Base-by-base conservation (phyloP, 805 yeast genomes). In the Cephaloascus fragrans region DNA sequence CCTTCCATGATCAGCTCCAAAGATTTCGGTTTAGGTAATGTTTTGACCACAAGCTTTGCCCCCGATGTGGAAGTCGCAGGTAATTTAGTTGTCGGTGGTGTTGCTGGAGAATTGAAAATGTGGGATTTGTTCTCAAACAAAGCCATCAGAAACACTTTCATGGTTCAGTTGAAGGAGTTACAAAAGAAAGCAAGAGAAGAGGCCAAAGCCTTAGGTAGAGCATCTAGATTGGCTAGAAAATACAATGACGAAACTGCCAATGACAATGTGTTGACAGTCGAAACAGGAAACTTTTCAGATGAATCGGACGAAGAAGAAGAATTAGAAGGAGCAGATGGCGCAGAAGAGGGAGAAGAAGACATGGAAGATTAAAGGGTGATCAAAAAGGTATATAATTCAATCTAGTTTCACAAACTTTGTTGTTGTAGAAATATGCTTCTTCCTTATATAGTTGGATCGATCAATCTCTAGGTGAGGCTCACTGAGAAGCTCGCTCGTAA, bases 11-110 rank as follows among this genome's bases (percentile, higher is more conserved):
- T 88, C 4, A 66, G 88, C 44, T 78, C 90, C 32, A 77, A 97
- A 56, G 96, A 93, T 62, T 80, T 93, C 50, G 97, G 89, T 47
- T 84, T 88, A 39, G 98, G 98, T 44, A 88, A 87, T 55, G 96
- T 90, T 17, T 74, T 93, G 50, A 71, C 87, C 3, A 68, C 85
- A 9, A 63, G 83, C 8, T 93, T 88, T 68, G 93, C 95, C 2
- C 82, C 87, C 37, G 97, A 93, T 58, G 62, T 75, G 40, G 96
- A 85, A 59, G 84, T 83, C 35, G 77, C 88, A 2, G 97, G 97
- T 44, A 75, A 83, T 55, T 57, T 93, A 46, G 79, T 80, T 17
- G 73, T 87, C 44, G 97, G 96, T 49, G 98, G 98, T 52, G 86
- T 83, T 34, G 71, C 73, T 38, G 82, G 88, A 15, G 82, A 83